Base-by-base conservation (phyloP, 1,284 basidiomycete species). In the Tilletia horrida region DNA sequence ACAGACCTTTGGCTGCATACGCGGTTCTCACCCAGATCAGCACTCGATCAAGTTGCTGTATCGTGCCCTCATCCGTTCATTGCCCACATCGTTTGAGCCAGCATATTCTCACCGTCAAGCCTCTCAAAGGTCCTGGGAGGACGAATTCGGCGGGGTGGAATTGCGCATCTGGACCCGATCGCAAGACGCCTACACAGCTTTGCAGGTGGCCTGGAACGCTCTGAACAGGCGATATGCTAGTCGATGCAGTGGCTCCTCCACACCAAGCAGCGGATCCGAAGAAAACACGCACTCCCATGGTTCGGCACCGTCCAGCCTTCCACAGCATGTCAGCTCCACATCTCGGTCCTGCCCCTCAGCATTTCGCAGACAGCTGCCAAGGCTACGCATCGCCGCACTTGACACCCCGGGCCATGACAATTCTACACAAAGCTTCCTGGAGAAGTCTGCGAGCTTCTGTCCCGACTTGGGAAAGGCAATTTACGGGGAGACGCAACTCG, bases 1-100 rank as follows among this genome's bases (percentile, higher is more conserved):
- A 27, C 50, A 52, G 23, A 52, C 13, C 13, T 52, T 52, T 27
- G n/a, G 23, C 23, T 52, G 50, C 50, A 52, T 52, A 7, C 50
- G 50, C 21, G 50, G 50, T 6, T 21, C 13, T 2, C n/a, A 27
- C 2, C 50, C 50, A 27, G 23, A 27, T 27, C 50, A 25, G 50
- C 23, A n/a, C 13, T 14, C 50, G 21, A 52, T 52, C 21, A 25
- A 52, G 50, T n/a, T 14, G 11, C 23, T 52, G 23, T 52, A 25
- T 21, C 21, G 23, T n/a, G 21, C 50, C 1, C 23, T 52, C 4
- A 52, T 52, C 13, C n/a, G 50, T 16, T 27, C 50, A 21, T 13
- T 21, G 7, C 25, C 13, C 23, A 27, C 21, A 21, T 16, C 21
- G 9, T n/a, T n/a, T n/a, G n/a, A n/a, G n/a, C n/a, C n/a, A n/a